Evolutionary conservation across 2,329 filamentous ascomycete genomes (phyloP), one percentile per base, ranked within the genome.

Genomic region (Simplicillium sp.): DNA sequence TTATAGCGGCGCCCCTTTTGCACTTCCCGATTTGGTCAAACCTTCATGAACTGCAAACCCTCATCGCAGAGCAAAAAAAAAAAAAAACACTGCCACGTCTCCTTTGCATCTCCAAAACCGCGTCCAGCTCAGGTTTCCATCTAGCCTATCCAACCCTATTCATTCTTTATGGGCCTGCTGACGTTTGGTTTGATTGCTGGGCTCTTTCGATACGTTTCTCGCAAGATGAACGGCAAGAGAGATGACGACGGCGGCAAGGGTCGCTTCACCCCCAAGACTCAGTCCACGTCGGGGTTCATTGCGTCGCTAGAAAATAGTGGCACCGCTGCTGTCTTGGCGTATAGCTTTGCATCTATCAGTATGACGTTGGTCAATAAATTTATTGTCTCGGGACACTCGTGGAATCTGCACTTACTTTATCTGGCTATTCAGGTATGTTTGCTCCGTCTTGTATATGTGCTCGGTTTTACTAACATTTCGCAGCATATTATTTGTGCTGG

Each of bases 341-440:
- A 95, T 70, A 95, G 88, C 65, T 71, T 82, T 55, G 85, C 87
- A 43, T 94, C 87, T 15, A 95, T 95, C 57, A 74, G 89, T 61
- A 95, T 95, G 88, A 95, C 88, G 11, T 83, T 94, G n/a, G 89
- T 89, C 61, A 95, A 95, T 70, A 95, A 95, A 74, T 95, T 89
- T 63, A 87, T 94, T 48, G 75, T 95, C 34, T 94, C 85, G 12
- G 88, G 88, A 43, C 71, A 75, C 42, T 75, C 82, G 49, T 95
- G 90, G 74, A 95, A 95, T 65, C 65, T 95, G 54, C 92, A 89
- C 65, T 92, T 95, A 64, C 84, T 95, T 64, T 80, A 94, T 52
- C 76, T 95, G 41, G 82, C 77, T 47, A 74, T 95, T 43, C 88
- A 95, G 81, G 87, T 94, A 75, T 54, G 77, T 14, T 15, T 12